Conservation (phyloP, 2,329 filamentous ascomycete species). For the Ophiocordyceps polyrhachis-furcata region DNA sequence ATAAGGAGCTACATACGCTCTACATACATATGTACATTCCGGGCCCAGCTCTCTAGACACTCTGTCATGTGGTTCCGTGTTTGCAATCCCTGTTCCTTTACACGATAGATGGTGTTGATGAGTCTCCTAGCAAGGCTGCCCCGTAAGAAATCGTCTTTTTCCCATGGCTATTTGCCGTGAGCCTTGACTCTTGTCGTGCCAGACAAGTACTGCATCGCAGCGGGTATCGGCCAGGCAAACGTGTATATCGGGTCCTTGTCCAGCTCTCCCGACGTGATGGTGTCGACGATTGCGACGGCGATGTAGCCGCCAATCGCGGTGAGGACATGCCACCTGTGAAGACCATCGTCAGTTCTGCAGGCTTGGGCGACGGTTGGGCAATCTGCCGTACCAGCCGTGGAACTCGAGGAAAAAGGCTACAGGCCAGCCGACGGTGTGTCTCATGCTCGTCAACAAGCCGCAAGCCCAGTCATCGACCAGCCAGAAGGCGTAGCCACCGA, state of each 20-base stretch:
- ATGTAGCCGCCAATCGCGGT: slow-evolving; percentile 22
- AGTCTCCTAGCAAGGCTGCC: too few relatives aligned
- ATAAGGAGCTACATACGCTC: too few relatives aligned
- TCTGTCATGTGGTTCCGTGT: too few relatives aligned
- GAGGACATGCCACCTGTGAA: slow-evolving; percentile 20
- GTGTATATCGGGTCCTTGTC: slow-evolving; percentile 8
- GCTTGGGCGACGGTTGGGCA: too few relatives aligned
- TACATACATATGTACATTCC: too few relatives aligned
- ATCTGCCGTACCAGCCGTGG: slow-evolving; percentile 18
- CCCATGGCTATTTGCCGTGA: neutral
- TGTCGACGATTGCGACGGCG: slow-evolving; percentile 18
- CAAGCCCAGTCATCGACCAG: slow-evolving; percentile 19
- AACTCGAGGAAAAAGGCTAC: slow-evolving; percentile 20
- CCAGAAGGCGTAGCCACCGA: slow-evolving; percentile 20
- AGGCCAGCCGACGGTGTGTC: slow-evolving; percentile 14
- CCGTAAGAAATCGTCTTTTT: too few relatives aligned
- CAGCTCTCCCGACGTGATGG: slow-evolving; percentile 16
- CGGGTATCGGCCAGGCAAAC: slow-evolving; percentile 17
- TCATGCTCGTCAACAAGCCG: slow-evolving; percentile 8
- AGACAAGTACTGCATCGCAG: slow-evolving; percentile 3
- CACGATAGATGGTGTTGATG: too few relatives aligned
- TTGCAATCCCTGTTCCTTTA: too few relatives aligned
- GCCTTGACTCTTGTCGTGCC: neutral
- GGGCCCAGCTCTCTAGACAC: too few relatives aligned
- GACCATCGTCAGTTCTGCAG: neutral